These are phyloP conservation scores for Picea glauca DNA, from an alignment of 75 land plant species.

Conservation along the genomic window DNA sequence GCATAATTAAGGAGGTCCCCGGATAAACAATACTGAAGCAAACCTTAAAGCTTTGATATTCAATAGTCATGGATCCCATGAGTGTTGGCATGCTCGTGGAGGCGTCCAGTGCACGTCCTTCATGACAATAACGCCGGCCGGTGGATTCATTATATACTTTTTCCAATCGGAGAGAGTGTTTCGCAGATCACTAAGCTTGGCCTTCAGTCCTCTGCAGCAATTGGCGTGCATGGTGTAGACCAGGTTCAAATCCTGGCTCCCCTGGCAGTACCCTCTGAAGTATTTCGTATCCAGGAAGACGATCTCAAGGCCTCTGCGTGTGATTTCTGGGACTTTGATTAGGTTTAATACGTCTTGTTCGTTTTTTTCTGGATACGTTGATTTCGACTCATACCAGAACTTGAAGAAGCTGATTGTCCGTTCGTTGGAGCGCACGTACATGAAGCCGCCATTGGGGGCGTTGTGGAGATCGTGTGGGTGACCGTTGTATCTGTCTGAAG, in stretches of 20 bases:
- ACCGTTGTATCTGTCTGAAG: constrained; percentile 53
- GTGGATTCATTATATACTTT: constrained; percentile 3
- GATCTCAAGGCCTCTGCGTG: constrained; percentile 30
- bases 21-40: too few species aligned
- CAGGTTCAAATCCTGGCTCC: constrained; percentile 20
- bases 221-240: constrained; percentile 56
- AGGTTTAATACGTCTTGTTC: constrained; percentile 61
- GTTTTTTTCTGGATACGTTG: constrained; percentile 23
- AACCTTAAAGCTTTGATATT: too few species aligned
- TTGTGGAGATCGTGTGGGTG: constrained; percentile 31
- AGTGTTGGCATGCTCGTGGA: not conserved
- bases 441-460: constrained; percentile 51
- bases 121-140: too few species aligned
- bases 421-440: constrained; percentile 44
- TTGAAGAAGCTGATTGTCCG: constrained; percentile 47
- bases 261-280: constrained; percentile 61
- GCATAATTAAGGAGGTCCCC: too few species aligned
- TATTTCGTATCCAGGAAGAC: constrained; percentile 42
- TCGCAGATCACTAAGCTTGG: constrained; percentile 40
- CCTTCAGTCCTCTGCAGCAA: constrained; percentile 41
- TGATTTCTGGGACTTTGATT: constrained; percentile 25
- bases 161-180: constrained; percentile 37
- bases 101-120: not conserved
- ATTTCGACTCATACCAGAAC: constrained; percentile 41
- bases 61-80: not conserved